Percentiles rank a stretch among this genome's conserved stretches.
Conservation (phyloP, 2,329 filamentous ascomycete species). For the Hypoxylon sp. region DNA sequence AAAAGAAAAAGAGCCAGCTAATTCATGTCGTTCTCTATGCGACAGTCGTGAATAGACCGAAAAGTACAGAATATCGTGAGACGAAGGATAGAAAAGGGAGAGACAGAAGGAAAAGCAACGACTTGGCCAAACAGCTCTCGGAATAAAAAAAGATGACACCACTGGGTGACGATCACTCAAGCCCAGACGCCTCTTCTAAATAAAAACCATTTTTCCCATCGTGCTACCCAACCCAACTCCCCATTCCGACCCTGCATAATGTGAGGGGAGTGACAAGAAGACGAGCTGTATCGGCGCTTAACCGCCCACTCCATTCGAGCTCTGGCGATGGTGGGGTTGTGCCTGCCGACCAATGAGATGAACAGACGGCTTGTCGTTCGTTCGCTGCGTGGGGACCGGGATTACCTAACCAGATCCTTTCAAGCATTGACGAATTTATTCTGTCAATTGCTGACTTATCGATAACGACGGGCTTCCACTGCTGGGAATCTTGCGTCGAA, state of each 20-base stretch:
- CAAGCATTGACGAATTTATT: no score
- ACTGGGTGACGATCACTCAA: constrained; percentile 17
- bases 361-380: no score
- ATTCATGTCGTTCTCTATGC: neutral
- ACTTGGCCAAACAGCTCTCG: neutral
- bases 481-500: constrained; percentile 33
- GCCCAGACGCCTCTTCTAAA: constrained; percentile 13
- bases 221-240: neutral
- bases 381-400: no score
- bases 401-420: no score
- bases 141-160: constrained; percentile 12
- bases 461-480: neutral
- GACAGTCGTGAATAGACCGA: neutral
- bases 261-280: constrained; percentile 8
- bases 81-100: neutral
- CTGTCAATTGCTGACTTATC: no score
- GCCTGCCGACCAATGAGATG: constrained; percentile 21
- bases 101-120: neutral
- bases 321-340: constrained; percentile 41
- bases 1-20: no score
- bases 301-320: constrained; percentile 35
- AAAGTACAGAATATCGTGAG: neutral
- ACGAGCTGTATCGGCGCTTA: constrained; percentile 41
- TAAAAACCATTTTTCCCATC: constrained; percentile 3
- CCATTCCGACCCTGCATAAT: constrained; percentile 14